These are phyloP conservation scores for Dunaliella sp. DNA, from an alignment of 139 green algal genomes.

Conservation along the genomic window DNA sequence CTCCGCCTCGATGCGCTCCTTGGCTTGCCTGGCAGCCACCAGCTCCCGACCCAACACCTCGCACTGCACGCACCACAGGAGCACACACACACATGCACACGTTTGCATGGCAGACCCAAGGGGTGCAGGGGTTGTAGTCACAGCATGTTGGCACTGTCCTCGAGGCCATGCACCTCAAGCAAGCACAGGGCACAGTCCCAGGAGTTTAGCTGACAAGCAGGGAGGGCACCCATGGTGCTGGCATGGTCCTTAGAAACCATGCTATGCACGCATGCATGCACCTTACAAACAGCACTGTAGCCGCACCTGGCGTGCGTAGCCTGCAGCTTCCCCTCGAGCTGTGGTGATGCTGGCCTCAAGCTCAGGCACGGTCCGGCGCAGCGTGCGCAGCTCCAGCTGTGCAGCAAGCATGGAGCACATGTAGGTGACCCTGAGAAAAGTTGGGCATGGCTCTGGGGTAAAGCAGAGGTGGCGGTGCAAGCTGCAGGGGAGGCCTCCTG, in stretches of 20 bases:
- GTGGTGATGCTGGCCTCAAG: slow-evolving; percentile 11
- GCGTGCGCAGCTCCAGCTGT: slow-evolving; percentile 22
- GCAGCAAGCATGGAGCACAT: not conserved
- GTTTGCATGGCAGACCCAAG: not conserved
- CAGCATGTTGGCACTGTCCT: no score
- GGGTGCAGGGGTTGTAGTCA: no score
- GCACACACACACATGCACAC: slow-evolving; percentile 7
- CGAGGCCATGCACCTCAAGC: no score
- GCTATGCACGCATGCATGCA: no score
- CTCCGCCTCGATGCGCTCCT: slow-evolving; percentile 19
- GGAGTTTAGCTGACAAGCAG: no score
- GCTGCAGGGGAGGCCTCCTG: no score
- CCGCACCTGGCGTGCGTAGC: slow-evolving; percentile 11
- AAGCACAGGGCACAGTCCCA: no score
- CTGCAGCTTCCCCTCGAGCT: slow-evolving; percentile 20
- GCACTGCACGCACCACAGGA: slow-evolving; percentile 13
- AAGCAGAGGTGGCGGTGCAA: no score
- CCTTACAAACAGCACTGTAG: no score
- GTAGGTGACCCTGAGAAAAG: not conserved
- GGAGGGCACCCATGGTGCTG: no score
- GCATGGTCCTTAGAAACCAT: no score
- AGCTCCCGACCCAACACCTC: slow-evolving; percentile 30
- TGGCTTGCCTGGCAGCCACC: slow-evolving; percentile 12
- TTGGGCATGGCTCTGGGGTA: not conserved
- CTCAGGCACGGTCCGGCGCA: slow-evolving; percentile 23